These are phyloP conservation scores for Arabidopsis thaliana DNA, from an alignment of 345 rosid species.

Conservation along the genomic window TAIR10.1 NC_003075.7:17959501-17960000, in stretches of 20 bases:
- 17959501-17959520: constrained; percentile 24
- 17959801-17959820: constrained; percentile 22
- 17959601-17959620: constrained; percentile 26
- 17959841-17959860: constrained; percentile 27
- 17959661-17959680: constrained; percentile 88
- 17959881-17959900: constrained; percentile 61
- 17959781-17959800: constrained; percentile 38
- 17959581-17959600: constrained; percentile 33
- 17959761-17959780: constrained; percentile 24
- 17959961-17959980: constrained; percentile 45
- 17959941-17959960: constrained; percentile 83
- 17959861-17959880: constrained; percentile 8
- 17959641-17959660: constrained; percentile 44
- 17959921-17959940: constrained; percentile 89
- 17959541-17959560: constrained; percentile 78
- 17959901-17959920: constrained; percentile 73
- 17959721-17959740: constrained; percentile 92
- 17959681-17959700: constrained; percentile 86
- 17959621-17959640: constrained; percentile 29
- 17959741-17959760: constrained; percentile 92
- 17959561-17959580: constrained; percentile 89
- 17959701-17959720: constrained; percentile 96
- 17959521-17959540: constrained; percentile 54
- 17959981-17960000: constrained; percentile 9
- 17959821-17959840: constrained; percentile 23